Evolutionary conservation across 2,329 filamentous ascomycete genomes (phyloP), one percentile per base, ranked within the genome.

Genomic region (Ilyonectria destructans): DNA sequence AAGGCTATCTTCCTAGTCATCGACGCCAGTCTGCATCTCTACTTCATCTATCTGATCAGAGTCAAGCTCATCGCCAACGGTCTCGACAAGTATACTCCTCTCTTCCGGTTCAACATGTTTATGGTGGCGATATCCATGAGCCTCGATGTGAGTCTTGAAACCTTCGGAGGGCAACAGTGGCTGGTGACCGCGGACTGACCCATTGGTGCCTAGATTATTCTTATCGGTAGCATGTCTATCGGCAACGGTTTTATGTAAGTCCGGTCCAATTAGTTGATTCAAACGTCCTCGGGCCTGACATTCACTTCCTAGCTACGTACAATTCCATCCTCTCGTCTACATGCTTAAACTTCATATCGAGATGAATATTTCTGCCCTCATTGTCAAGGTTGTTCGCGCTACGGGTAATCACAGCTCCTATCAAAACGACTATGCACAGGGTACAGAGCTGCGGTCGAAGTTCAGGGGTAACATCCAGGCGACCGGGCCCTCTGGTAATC

Each of bases 11-110:
- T 67, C 46, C 19, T 67, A 37, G 31, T 67, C 6, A 52, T 67
- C 15, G 64, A 67, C 19, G 64, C 64, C n/a, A 58, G 64, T 31
- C 46, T 67, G 23, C 91, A 92, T 79, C 87, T 87, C 0, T 93
- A 93, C 80, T 82, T 87, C 49, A 89, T 91, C 9, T 85, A 87
- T 74, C 87, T 88, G 60, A 83, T 89, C 21, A 68, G 86, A 43
- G 86, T 93, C 6, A 87, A 90, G 74, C 91, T 94, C 72, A 96
- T 96, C 77, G 94, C 94, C 1, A 84, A 85, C 64, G 88, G 87
- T 58, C 84, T 97, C 75, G 21, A 23, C 21, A 23, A 23, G 21
- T 23, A 23, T 23, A 23, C 21, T 23, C 21, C 21, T 23, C 21
- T 23, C 21, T 23, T 23, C 21, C 21, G 21, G 21, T 23, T 23